phyloP scores from a whole-genome alignment of 2,329 filamentous ascomycete species.

The Fusarium denticulatum region DNA sequence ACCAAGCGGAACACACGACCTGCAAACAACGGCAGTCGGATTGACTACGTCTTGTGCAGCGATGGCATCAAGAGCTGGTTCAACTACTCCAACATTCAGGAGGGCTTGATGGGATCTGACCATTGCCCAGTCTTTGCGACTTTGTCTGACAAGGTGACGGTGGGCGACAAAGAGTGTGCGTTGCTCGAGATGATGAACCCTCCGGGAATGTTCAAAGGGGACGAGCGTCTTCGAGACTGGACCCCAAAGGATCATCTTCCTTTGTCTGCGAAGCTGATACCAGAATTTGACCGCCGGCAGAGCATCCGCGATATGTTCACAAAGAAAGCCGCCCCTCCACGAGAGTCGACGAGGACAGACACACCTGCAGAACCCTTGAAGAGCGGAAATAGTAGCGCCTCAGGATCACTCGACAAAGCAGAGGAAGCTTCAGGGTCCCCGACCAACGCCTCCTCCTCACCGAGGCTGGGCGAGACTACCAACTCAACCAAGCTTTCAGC shows the following conservation, averaged over 20 bases:
- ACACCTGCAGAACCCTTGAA: not conserved
- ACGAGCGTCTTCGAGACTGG: conserved; percentile 74
- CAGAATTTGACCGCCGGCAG: conserved; percentile 85
- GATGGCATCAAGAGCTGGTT: conserved; percentile 84
- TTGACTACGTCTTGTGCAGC: conserved; percentile 92
- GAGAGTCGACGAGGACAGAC: conserved; percentile 1
- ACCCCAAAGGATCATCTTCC: conserved; percentile 72
- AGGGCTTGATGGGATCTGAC: conserved; percentile 92
- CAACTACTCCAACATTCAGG: conserved; percentile 83
- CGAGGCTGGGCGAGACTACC: not conserved
- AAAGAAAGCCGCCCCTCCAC: conserved; percentile 41
- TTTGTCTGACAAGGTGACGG: conserved; percentile 70
- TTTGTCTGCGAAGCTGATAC: conserved; percentile 83
- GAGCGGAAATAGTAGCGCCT: not conserved
- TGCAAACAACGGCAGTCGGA: conserved; percentile 90
- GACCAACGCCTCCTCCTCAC: not conserved
- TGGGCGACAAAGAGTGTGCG: conserved; percentile 60
- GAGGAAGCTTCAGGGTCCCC: not conserved
- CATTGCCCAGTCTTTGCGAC: conserved; percentile 92
- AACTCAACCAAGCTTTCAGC: not conserved
- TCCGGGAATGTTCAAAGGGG: conserved; percentile 73
- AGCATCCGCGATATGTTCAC: conserved; percentile 95
- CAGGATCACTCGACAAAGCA: not conserved
- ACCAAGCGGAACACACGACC: conserved; percentile 95
- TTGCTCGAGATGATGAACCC: conserved; percentile 83